phyloP scores from a whole-genome alignment of 148 eudicot genomes.

The Pouteria glomerata region DNA sequence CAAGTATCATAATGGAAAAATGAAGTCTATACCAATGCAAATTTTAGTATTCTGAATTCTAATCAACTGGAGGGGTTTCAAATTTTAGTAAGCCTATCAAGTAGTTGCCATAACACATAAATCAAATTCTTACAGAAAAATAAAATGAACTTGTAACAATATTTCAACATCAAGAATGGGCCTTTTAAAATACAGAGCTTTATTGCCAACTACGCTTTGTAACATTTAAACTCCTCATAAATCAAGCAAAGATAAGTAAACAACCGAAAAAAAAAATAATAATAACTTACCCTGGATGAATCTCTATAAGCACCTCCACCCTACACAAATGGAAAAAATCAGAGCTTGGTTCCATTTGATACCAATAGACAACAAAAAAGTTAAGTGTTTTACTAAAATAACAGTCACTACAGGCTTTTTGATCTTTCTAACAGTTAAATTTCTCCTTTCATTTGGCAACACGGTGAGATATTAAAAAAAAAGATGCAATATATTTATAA shows the following conservation, averaged over 20 bases:
- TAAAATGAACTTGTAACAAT: background rate
- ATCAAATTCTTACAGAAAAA: background rate
- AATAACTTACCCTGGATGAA: slow-evolving; percentile 24
- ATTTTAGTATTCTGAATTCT: background rate
- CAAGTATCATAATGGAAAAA: background rate
- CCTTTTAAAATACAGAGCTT: background rate
- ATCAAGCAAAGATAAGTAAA: background rate
- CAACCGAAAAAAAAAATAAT: too few relatives aligned
- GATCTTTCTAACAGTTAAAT: too few relatives aligned
- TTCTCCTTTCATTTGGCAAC: too few relatives aligned
- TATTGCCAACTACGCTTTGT: background rate
- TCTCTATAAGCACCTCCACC: slow-evolving; percentile 20
- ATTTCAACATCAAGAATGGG: background rate
- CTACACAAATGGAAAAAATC: slow-evolving; percentile 13
- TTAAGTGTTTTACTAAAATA: too few relatives aligned
- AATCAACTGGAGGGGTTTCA: background rate
- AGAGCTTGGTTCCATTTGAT: background rate
- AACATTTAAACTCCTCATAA: background rate
- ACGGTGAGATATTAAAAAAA: too few relatives aligned
- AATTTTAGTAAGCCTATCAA: background rate
- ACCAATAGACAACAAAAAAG: too few relatives aligned
- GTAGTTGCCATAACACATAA: too few relatives aligned
- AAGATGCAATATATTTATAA: too few relatives aligned
- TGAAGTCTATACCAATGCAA: background rate
- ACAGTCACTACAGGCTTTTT: too few relatives aligned